These are phyloP conservation scores for Cylindrotheca closterium DNA, from an alignment of 108 stramenopile genomes.

Conservation along the genomic window DNA sequence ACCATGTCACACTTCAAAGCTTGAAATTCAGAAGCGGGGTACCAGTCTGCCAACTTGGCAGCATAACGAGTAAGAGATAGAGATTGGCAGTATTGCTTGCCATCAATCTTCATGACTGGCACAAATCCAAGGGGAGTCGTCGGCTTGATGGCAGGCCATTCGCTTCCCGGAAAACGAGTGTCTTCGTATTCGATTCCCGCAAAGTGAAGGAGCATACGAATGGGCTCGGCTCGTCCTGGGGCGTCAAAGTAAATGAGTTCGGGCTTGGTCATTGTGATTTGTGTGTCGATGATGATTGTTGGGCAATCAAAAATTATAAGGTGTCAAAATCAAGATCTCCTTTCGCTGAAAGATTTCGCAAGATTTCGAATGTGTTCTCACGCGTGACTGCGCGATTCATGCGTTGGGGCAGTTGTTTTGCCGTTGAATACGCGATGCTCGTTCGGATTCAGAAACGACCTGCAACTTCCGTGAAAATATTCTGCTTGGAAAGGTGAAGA, in stretches of 20 bases:
- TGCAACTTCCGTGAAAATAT: too few species aligned
- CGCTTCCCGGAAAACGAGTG: constrained; percentile 7
- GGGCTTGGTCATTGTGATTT: neutral
- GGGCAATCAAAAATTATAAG: too few species aligned
- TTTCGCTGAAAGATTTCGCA: too few species aligned
- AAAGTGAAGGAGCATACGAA: constrained; percentile 17
- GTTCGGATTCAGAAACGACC: too few species aligned
- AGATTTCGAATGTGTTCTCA: too few species aligned
- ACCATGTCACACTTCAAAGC: constrained; percentile 21
- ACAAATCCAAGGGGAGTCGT: constrained; percentile 29
- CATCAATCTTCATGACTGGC: constrained; percentile 23
- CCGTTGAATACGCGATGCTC: too few species aligned
- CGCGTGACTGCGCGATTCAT: too few species aligned
- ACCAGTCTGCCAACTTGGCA: constrained; percentile 19
- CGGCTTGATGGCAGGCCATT: constrained; percentile 32
- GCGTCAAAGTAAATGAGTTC: constrained; percentile 21
- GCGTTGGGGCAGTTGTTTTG: too few species aligned
- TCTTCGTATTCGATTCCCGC: constrained; percentile 27
- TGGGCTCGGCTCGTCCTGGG: constrained; percentile 24
- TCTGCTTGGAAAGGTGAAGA: too few species aligned
- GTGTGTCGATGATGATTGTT: too few species aligned
- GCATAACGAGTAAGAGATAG: constrained; percentile 15
- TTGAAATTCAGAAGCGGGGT: constrained; percentile 17
- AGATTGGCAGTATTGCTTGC: constrained; percentile 12
- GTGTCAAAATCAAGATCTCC: too few species aligned